Evolutionary conservation across 345 rosid species (phyloP).

Genomic region (Brassica carinata): DNA sequence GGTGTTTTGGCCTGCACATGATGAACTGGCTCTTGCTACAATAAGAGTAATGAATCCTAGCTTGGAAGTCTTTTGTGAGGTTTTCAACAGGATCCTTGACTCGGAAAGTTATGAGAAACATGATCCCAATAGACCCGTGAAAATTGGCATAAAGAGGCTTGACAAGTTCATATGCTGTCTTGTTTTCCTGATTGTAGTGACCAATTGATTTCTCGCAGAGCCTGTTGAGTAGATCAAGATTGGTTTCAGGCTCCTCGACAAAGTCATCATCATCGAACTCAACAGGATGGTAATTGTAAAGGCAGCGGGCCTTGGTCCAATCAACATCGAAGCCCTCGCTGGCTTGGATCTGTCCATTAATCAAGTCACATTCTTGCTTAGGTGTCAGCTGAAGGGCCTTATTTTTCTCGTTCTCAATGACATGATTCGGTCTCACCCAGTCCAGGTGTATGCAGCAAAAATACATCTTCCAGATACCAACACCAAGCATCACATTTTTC

Average conservation of each 20-base stretch:
- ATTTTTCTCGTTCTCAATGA: neutral
- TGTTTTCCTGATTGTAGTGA: neutral
- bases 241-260: neutral
- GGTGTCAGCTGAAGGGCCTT: neutral
- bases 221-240: neutral
- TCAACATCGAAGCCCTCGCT: neutral
- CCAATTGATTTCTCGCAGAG: neutral
- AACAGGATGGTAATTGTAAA: neutral
- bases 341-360: neutral
- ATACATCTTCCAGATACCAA: neutral
- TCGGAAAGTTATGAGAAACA: slow-evolving; percentile 12
- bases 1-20: slow-evolving; percentile 1
- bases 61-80: neutral
- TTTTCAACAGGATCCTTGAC: slow-evolving; percentile 2
- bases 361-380: neutral
- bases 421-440: neutral
- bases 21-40: neutral
- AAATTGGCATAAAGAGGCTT: slow-evolving; percentile 7
- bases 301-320: neutral
- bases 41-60: slow-evolving; percentile 1
- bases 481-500: neutral
- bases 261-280: neutral
- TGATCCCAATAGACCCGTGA: neutral
- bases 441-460: neutral
- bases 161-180: neutral